Conservation (phyloP, 148 eudicot species). For the Agrostemma githago region DNA sequence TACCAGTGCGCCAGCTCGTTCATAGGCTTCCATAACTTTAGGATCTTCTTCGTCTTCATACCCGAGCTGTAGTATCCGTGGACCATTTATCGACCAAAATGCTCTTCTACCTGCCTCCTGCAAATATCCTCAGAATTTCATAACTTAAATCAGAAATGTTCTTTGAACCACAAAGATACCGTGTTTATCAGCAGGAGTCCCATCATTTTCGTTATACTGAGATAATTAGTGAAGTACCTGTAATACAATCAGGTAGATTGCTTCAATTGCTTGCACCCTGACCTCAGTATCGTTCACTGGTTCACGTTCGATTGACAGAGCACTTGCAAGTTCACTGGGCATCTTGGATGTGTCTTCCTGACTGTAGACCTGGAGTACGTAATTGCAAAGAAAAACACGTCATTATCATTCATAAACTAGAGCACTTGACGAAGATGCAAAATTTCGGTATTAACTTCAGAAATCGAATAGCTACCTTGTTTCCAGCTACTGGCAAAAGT, state of each 20-base stretch:
- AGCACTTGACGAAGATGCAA: background rate
- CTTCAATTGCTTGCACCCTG: slow-evolving; percentile 78
- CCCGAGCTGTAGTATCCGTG: slow-evolving; percentile 83
- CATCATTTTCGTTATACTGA: background rate
- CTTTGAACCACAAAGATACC: background rate
- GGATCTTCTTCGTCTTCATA: slow-evolving; percentile 91
- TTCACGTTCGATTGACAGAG: slow-evolving; percentile 91
- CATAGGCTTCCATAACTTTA: slow-evolving; percentile 90
- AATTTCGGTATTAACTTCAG: background rate
- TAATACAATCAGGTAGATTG: slow-evolving; percentile 66
- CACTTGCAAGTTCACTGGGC: slow-evolving; percentile 88
- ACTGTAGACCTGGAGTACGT: slow-evolving; percentile 48
- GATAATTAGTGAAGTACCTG: slow-evolving; percentile 44
- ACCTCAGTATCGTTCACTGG: slow-evolving; percentile 68
- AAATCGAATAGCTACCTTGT: slow-evolving; percentile 51
- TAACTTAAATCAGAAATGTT: background rate
- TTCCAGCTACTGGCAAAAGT: slow-evolving; percentile 97
- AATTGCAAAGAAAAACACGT: slow-evolving; percentile 7
- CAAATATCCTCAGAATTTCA: background rate
- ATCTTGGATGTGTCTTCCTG: slow-evolving; percentile 84
- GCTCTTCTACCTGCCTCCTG: slow-evolving; percentile 96
- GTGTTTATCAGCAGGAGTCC: no score
- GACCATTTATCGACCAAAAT: slow-evolving; percentile 94
- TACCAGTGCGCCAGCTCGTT: slow-evolving; percentile 93
- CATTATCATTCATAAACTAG: background rate